Evolutionary conservation across 2,329 filamentous ascomycete genomes (phyloP).

Genomic region (Venturia nashicola): DNA sequence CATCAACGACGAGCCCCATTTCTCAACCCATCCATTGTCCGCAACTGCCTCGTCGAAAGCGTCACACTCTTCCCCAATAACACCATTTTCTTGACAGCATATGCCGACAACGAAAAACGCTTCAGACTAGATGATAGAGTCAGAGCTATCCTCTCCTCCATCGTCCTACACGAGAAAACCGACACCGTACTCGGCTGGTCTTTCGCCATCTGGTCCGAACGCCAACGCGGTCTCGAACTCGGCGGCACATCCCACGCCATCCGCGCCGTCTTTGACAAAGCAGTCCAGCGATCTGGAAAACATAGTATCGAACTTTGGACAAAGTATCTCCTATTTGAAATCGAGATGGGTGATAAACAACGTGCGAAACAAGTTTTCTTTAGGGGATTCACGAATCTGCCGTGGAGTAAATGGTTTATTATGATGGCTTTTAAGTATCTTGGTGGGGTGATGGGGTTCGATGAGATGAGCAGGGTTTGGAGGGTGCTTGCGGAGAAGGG

Average conservation of each 20-base stretch:
- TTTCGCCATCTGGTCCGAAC: conserved; percentile 44
- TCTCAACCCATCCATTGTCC: conserved; percentile 56
- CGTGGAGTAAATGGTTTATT: conserved; percentile 51
- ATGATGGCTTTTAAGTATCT: conserved; percentile 42
- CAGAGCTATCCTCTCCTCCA: conserved; percentile 46
- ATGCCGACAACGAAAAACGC: conserved; percentile 60
- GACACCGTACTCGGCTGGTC: conserved; percentile 36
- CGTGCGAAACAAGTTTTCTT: conserved; percentile 42
- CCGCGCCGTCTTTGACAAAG: conserved; percentile 43
- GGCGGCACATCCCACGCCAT: conserved; percentile 39
- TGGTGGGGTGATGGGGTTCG: conserved; percentile 24
- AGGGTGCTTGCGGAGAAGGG: conserved; percentile 49
- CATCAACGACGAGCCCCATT: conserved; percentile 51
- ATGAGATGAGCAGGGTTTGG: conserved; percentile 41
- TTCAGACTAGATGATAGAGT: conserved; percentile 67
- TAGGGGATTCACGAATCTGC: conserved; percentile 42
- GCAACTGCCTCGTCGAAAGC: conserved; percentile 47
- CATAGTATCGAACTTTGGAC: conserved; percentile 22
- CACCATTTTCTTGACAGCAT: conserved; percentile 59
- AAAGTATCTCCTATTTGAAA: conserved; percentile 21
- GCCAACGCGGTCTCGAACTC: conserved; percentile 29
- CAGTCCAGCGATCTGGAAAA: conserved; percentile 25
- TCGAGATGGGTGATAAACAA: conserved; percentile 20
- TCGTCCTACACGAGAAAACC: conserved; percentile 19
- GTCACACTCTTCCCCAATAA: conserved; percentile 60